phyloP scores from a whole-genome alignment of 2,329 filamentous ascomycete genomes.

The Fusarium sp. region DNA sequence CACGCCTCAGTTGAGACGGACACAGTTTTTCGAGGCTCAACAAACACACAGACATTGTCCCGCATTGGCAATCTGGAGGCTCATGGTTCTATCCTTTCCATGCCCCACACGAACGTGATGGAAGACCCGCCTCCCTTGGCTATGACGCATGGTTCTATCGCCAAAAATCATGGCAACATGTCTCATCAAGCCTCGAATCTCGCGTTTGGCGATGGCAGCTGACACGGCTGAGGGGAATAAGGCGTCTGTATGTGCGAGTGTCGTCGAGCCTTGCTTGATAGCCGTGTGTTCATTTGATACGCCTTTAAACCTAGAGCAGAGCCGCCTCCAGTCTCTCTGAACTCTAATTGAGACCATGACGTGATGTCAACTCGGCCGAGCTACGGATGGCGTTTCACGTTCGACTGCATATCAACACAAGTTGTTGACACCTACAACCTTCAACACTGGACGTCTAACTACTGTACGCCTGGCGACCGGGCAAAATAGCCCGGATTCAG shows the following conservation, averaged over 20 bases:
- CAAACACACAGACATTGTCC: conserved; percentile 16
- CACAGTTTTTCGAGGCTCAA: conserved; percentile 11
- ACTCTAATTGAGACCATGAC: conserved; percentile 32
- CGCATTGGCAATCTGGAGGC: conserved; percentile 13
- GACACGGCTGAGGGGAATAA: neutral
- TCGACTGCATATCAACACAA: neutral
- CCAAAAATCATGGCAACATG: neutral
- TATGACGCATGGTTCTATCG: conserved; percentile 37
- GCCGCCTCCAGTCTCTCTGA: conserved; percentile 23
- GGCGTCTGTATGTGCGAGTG: neutral
- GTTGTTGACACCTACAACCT: neutral
- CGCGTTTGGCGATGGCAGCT: neutral
- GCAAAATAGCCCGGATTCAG: neutral
- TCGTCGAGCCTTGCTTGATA: neutral
- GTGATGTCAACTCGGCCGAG: conserved; percentile 33
- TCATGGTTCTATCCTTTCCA: conserved; percentile 19
- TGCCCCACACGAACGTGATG: conserved; percentile 20
- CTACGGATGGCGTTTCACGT: conserved; percentile 3
- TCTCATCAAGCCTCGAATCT: neutral
- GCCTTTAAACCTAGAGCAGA: conserved; percentile 20
- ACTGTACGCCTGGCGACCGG: neutral
- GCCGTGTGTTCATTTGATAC: neutral
- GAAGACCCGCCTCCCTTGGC: conserved; percentile 28
- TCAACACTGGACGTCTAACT: neutral
- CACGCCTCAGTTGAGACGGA: neutral